A percentile compares a stretch with the other conserved stretches of the same genome.
phyloP scores from a whole-genome alignment of 2,329 filamentous ascomycete genomes.

The Nigrospora sphaerica region DNA sequence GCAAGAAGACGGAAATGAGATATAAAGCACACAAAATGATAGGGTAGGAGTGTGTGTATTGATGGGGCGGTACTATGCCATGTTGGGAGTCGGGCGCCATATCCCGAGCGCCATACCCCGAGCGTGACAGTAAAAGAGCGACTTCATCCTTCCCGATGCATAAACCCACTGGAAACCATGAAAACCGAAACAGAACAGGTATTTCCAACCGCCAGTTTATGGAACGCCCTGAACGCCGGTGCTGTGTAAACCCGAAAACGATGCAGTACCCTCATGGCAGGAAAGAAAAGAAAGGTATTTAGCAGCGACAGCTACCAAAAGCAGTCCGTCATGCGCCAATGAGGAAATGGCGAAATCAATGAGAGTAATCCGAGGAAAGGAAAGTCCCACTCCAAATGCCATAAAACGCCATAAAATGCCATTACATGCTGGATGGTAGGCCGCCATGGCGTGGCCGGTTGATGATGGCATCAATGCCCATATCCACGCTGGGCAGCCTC shows the following conservation, averaged over 20 bases:
- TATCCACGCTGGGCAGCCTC: conserved; percentile 48
- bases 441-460: conserved; percentile 33
- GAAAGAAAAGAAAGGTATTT: not conserved
- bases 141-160: too few relatives aligned
- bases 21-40: too few relatives aligned
- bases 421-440: conserved; percentile 13
- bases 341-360: not conserved
- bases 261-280: not conserved
- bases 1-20: too few relatives aligned
- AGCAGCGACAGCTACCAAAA: not conserved
- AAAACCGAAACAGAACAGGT: too few relatives aligned
- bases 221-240: not conserved
- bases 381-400: not conserved
- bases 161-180: too few relatives aligned
- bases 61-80: too few relatives aligned
- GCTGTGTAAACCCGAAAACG: not conserved
- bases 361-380: conserved; percentile 2
- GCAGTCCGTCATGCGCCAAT: not conserved
- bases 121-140: too few relatives aligned
- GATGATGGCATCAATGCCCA: conserved; percentile 55
- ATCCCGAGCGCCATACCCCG: too few relatives aligned
- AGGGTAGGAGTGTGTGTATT: too few relatives aligned
- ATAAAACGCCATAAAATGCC: conserved; percentile 10
- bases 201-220: not conserved
- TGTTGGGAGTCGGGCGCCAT: too few relatives aligned